phyloP scores from a whole-genome alignment of 768 basidiomycete genomes.

The Suillus weaverae region DNA sequence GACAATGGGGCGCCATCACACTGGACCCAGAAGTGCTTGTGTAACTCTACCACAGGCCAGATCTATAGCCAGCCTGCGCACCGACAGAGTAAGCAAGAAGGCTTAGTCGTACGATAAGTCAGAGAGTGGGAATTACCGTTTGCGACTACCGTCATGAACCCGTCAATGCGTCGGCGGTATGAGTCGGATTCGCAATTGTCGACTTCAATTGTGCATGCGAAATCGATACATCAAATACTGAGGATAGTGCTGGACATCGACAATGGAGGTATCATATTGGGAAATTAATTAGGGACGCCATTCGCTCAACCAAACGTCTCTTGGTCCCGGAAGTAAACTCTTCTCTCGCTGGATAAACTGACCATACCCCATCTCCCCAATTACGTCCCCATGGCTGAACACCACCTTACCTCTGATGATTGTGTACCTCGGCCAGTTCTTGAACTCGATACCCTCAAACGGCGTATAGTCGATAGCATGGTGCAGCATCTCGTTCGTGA shows the following conservation, averaged over 20 bases:
- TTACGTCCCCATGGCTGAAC: constrained; percentile 16
- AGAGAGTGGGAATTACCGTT: neutral
- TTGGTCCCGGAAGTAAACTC: constrained; percentile 11
- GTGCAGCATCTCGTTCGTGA: constrained; percentile 28
- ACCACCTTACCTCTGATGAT: constrained; percentile 18
- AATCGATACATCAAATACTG: neutral
- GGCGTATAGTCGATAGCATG: constrained; percentile 35
- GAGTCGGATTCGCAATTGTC: neutral
- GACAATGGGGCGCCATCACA: neutral
- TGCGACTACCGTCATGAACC: neutral
- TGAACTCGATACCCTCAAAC: constrained; percentile 33
- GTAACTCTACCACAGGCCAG: too few species aligned
- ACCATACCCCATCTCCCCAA: constrained; percentile 14
- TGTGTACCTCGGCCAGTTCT: constrained; percentile 34
- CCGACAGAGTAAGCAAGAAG: neutral
- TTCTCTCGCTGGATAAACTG: constrained; percentile 11
- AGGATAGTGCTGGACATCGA: neutral
- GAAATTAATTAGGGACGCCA: constrained; percentile 7
- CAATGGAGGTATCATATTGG: neutral
- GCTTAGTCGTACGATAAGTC: neutral
- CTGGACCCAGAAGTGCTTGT: neutral
- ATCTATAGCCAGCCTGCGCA: too few species aligned
- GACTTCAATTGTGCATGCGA: neutral
- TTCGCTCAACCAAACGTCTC: constrained; percentile 13
- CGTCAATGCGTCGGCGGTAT: neutral